Evolutionary conservation across 1,139 yeast genomes (phyloP), one percentile per base, ranked within the genome.

Genomic region (Diutina pseudorugosa): DNA sequence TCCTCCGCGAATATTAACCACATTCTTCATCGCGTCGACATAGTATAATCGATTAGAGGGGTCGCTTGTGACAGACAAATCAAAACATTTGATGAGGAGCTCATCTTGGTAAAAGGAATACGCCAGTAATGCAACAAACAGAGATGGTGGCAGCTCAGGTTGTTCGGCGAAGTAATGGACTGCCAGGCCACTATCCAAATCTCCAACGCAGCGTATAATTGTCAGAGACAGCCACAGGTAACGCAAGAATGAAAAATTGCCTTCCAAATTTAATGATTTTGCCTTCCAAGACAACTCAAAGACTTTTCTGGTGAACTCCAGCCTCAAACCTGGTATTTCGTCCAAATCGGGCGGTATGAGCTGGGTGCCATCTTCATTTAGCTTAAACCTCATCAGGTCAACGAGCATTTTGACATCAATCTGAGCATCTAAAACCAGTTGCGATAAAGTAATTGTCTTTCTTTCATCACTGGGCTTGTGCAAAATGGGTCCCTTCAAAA

Each of bases 51-150:
- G 65, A 57, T 82, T 77, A 0, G 54, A 59, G 0, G 79, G 75
- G 62, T 90, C 96, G 8, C 79, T 66, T 1, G 62, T 60, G 1
- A 72, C 65, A 30, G 84, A 78, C 7, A 69, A 67, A 51, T 82
- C 83, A 64, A 82, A 91, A 54, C 89, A 79, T 50, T 73, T 73
- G 40, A 80, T 75, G 12, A 90, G 72, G 48, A 78, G 67, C 51
- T 79, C 80, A 58, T 86, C 94, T 50, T 75, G 71, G 63, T 83
- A 87, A 70, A 56, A 81, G 0, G 68, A 75, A 41, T 77, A 73
- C 16, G 49, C 49, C 40, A 27, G 40, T 5, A 45, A 18, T 16
- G 40, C 49, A 11, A 33, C n/a, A 27, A 16, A 45, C 19, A n/a
- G n/a, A 6, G 40, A n/a, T 2, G 49, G 49, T 9, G 18, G 40